These are phyloP conservation scores for Coniella vitis DNA, from an alignment of 2,329 filamentous ascomycete species.

Conservation along the genomic window DNA sequence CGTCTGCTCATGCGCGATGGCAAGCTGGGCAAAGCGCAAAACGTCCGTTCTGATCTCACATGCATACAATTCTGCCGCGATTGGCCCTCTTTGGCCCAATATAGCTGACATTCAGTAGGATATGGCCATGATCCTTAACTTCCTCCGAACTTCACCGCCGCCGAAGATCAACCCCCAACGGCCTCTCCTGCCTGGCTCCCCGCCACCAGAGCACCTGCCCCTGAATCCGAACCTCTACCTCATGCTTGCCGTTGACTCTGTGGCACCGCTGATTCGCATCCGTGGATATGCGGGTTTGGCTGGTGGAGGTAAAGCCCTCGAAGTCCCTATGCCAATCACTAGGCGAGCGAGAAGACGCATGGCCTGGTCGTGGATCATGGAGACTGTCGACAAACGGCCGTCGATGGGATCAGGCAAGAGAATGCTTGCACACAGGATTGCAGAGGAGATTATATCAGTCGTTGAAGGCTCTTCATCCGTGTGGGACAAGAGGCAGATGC, in stretches of 20 bases:
- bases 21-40: conserved; percentile 83
- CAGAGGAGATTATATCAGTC: conserved; percentile 79
- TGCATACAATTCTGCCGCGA: too few relatives aligned
- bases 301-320: conserved; percentile 78
- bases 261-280: conserved; percentile 82
- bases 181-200: conserved; percentile 68
- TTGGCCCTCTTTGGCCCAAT: not conserved
- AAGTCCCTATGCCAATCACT: conserved; percentile 71
- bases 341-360: conserved; percentile 68
- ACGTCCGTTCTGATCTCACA: conserved; percentile 48
- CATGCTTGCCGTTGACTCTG: conserved; percentile 82
- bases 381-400: conserved; percentile 71
- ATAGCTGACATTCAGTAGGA: conserved; percentile 46
- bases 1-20: conserved; percentile 88
- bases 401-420: conserved; percentile 64
- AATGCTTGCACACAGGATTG: conserved; percentile 70
- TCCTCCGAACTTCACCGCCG: conserved; percentile 76
- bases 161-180: conserved; percentile 66
- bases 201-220: conserved; percentile 72
- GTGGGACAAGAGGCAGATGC: conserved; percentile 72
- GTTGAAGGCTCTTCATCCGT: conserved; percentile 77
- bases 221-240: conserved; percentile 88
- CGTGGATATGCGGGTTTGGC: conserved; percentile 68
- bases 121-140: conserved; percentile 75
- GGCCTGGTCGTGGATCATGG: conserved; percentile 85